A percentile compares a stretch with the other conserved stretches of the same genome.
Conservation (phyloP, 495 filamentous ascomycete genomes). For the Penicillium coprophilum region DNA sequence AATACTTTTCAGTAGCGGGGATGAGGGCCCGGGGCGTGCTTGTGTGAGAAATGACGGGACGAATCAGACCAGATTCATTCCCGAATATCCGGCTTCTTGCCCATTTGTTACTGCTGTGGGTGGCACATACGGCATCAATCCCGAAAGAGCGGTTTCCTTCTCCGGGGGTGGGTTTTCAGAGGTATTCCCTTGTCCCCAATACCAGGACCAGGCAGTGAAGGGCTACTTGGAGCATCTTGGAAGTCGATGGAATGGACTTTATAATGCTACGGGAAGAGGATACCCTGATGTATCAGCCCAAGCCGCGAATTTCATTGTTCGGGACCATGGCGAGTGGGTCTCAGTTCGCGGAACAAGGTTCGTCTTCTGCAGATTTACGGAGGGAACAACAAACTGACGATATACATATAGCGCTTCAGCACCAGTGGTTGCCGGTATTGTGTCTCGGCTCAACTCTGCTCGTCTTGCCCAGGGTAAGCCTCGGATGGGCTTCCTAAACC, state of each 20-base stretch:
- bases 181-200: constrained; percentile 61
- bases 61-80: constrained; percentile 59
- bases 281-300: constrained; percentile 71
- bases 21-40: constrained; percentile 58
- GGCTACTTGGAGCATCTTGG: constrained; percentile 51
- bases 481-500: constrained; percentile 63
- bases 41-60: constrained; percentile 69
- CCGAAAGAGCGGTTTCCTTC: constrained; percentile 56
- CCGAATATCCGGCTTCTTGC: constrained; percentile 74
- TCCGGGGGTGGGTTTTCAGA: constrained; percentile 72
- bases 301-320: constrained; percentile 37
- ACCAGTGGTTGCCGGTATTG: constrained; percentile 53
- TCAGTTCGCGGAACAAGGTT: constrained; percentile 47
- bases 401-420: constrained; percentile 44
- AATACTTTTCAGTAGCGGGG: constrained; percentile 71
- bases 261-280: constrained; percentile 62
- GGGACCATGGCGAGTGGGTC: constrained; percentile 37
- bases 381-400: constrained; percentile 12
- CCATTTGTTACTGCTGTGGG: constrained; percentile 80
- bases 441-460: constrained; percentile 60
- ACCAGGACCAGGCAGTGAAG: constrained; percentile 59
- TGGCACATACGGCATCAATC: constrained; percentile 56
- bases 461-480: constrained; percentile 47
- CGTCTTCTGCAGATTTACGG: constrained; percentile 7
- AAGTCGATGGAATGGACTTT: constrained; percentile 46